Base-by-base conservation (phyloP, 2,329 filamentous ascomycete genomes). In the Bimuria novae-zelandiae region DNA sequence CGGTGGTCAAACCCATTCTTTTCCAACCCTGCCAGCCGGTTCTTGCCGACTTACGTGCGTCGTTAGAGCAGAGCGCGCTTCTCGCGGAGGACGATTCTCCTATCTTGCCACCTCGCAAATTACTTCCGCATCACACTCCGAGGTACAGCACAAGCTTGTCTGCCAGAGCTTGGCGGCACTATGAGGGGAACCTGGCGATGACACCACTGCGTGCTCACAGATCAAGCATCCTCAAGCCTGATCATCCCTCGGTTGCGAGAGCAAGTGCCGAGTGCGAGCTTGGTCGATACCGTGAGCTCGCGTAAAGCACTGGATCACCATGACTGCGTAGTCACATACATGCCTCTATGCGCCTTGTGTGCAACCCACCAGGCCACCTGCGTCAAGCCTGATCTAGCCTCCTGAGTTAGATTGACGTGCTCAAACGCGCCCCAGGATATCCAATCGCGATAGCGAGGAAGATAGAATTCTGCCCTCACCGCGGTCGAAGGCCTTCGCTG, bases 1-100 rank as follows among this genome's bases (percentile, higher is more conserved):
- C 49, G 59, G 64, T 64, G 63, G 61, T 66, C 50, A 56, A 53
- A 30, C 17, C 22, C 23, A n/a, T n/a, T n/a, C n/a, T n/a, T n/a
- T n/a, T n/a, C n/a, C n/a, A n/a, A n/a, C n/a, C n/a, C n/a, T n/a
- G n/a, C n/a, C n/a, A n/a, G n/a, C n/a, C n/a, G n/a, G n/a, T n/a
- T n/a, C n/a, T n/a, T n/a, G n/a, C n/a, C n/a, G n/a, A n/a, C n/a
- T n/a, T n/a, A n/a, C n/a, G n/a, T n/a, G n/a, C n/a, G n/a, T n/a
- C n/a, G n/a, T n/a, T n/a, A n/a, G n/a, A n/a, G n/a, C n/a, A n/a
- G n/a, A n/a, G n/a, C n/a, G n/a, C n/a, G n/a, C n/a, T n/a, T n/a
- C n/a, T n/a, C n/a, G n/a, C n/a, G n/a, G n/a, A n/a, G n/a, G n/a
- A n/a, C n/a, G n/a, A n/a, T n/a, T n/a, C n/a, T n/a, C n/a, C n/a